Percentiles rank a stretch among this genome's conserved stretches.
Conservation (phyloP, 148 eudicot species). For the Spergularia bocconei region DNA sequence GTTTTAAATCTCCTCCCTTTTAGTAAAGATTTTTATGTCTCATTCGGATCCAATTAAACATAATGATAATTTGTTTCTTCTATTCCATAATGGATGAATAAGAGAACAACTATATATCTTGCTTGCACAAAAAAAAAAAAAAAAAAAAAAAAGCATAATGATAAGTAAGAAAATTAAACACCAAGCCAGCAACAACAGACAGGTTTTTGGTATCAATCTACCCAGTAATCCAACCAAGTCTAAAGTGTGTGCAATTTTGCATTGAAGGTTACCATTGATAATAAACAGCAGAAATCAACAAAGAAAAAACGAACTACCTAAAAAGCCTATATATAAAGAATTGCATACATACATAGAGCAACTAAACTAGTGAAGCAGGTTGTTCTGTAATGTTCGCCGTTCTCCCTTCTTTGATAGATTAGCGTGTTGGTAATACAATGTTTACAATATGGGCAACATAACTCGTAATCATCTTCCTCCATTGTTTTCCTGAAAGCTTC, state of each 20-base stretch:
- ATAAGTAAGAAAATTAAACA: too few relatives aligned
- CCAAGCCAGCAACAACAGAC: background rate
- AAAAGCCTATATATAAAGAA: background rate
- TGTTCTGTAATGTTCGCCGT: conserved; percentile 1
- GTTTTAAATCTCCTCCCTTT: too few relatives aligned
- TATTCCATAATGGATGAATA: too few relatives aligned
- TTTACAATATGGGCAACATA: conserved; percentile 25
- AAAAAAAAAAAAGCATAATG: too few relatives aligned
- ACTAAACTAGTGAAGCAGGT: conserved; percentile 16
- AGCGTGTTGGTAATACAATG: conserved; percentile 12
- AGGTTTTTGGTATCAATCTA: too few relatives aligned
- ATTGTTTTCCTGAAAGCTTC: conserved; percentile 13
- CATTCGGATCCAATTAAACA: too few relatives aligned
- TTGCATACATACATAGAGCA: conserved; percentile 14
- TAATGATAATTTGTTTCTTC: too few relatives aligned
- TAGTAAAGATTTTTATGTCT: too few relatives aligned
- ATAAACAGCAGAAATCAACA: background rate
- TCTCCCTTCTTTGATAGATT: conserved; percentile 15
- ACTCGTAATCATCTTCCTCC: conserved; percentile 14
- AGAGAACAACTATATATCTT: too few relatives aligned
- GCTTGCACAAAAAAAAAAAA: too few relatives aligned
- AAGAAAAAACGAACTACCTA: background rate
- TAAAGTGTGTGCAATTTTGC: too few relatives aligned
- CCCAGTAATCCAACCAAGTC: too few relatives aligned
- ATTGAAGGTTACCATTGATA: background rate